Conservation (phyloP, 2,329 filamentous ascomycete species). For the Pseudopyrenochaeta lycopersici region DNA sequence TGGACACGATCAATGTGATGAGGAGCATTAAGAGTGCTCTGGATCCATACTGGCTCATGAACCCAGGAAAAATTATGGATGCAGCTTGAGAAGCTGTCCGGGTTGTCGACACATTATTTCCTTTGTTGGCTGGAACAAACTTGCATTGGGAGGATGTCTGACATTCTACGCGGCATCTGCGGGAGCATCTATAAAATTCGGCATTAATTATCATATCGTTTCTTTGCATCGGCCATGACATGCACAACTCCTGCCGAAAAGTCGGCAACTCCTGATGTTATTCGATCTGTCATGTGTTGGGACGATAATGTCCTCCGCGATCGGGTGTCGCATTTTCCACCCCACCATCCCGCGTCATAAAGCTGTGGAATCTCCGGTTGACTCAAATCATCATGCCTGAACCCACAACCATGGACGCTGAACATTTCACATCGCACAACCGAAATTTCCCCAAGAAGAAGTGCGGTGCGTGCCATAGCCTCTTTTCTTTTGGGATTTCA, state of each 20-base stretch:
- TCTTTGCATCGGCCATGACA: background rate
- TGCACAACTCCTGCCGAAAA: background rate
- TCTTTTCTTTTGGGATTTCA: background rate
- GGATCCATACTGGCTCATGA: conserved; percentile 89
- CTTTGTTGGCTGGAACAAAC: conserved; percentile 3
- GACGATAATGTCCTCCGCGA: conserved; percentile 28
- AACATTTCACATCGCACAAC: conserved; percentile 52
- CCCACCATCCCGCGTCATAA: conserved; percentile 36
- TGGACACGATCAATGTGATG: conserved; percentile 85
- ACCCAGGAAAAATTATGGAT: conserved; percentile 92
- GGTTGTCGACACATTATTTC: background rate
- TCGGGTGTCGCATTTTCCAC: conserved; percentile 32
- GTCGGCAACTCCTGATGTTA: background rate
- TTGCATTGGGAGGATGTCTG: conserved; percentile 34
- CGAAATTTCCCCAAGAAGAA: conserved; percentile 60
- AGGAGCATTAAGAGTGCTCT: conserved; percentile 81
- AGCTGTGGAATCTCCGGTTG: conserved; percentile 27
- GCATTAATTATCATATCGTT: conserved; percentile 6
- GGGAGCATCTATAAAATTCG: conserved; percentile 11
- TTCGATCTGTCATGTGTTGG: conserved; percentile 1
- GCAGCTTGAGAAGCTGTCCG: conserved; percentile 21
- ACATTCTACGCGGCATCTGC: conserved; percentile 17
- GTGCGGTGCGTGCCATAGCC: conserved; percentile 60
- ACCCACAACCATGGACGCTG: conserved; percentile 52
- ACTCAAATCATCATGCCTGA: conserved; percentile 27